Percentiles rank a stretch among this genome's conserved stretches.
phyloP scores from a whole-genome alignment of 768 basidiomycete species.

The Chiua virens region DNA sequence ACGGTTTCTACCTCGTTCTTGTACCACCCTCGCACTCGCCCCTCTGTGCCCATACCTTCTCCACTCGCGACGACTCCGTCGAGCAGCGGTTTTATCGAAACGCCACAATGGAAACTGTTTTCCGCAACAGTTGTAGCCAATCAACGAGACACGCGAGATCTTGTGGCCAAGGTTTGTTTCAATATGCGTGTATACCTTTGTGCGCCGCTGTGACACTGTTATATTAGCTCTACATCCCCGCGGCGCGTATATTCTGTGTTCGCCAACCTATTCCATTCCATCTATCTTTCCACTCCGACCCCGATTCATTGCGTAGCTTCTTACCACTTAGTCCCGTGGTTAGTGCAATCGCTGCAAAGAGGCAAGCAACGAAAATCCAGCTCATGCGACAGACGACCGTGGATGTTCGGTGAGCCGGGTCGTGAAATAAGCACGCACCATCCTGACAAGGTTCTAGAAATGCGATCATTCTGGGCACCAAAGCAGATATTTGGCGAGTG shows the following conservation, averaged over 20 bases:
- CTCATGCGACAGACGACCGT: constrained; percentile 67
- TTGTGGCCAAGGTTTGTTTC: constrained; percentile 34
- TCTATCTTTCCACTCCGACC: constrained; percentile 56
- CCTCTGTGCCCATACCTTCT: constrained; percentile 50
- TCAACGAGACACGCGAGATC: constrained; percentile 36
- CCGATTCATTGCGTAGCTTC: constrained; percentile 57
- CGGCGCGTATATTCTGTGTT: constrained; percentile 59
- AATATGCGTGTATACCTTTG: not conserved
- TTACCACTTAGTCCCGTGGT: constrained; percentile 55
- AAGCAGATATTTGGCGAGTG: constrained; percentile 69
- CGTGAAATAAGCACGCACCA: not conserved
- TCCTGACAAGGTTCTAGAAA: constrained; percentile 38
- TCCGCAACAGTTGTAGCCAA: constrained; percentile 43
- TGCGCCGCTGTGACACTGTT: not conserved
- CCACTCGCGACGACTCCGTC: constrained; percentile 35
- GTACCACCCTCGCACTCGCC: constrained; percentile 67
- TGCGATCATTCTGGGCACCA: constrained; percentile 46
- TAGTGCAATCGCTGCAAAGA: constrained; percentile 27
- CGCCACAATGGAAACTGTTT: constrained; percentile 51
- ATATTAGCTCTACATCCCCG: constrained; percentile 51
- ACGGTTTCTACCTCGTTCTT: constrained; percentile 59
- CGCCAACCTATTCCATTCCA: constrained; percentile 66
- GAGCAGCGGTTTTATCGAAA: constrained; percentile 42
- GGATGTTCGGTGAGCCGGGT: constrained; percentile 49
- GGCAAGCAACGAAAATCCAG: constrained; percentile 51